Base-by-base conservation (phyloP, 192 early-diverging fungal genomes). In the Dispira simplex region DNA sequence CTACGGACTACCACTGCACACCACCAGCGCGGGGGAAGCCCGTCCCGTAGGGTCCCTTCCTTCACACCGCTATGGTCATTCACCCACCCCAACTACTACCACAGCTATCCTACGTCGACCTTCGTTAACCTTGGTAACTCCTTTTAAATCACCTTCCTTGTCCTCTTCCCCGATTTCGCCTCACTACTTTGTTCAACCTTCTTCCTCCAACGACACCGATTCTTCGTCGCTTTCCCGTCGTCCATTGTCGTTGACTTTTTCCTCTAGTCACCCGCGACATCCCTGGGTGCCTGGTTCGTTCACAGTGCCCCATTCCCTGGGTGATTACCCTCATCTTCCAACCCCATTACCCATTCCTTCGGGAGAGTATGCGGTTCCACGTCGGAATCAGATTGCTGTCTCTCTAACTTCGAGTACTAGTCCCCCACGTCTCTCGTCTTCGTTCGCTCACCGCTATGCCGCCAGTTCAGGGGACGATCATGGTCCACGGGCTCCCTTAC, bases 141-240 rank as follows among this genome's bases (percentile, higher is more conserved):
- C 59, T 14, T 62, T 62, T 21, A 62, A 62, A 46, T 62, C 59
- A 5, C 59, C 59, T 5, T 62, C 59, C n/a, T 45, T 62, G n/a
- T 62, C 59, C 18, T 44, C 59, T 12, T 62, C 59, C 32, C 59
- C 59, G 46, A 45, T 45, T 20, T 62, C 59, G 5, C 59, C 59
- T 4, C 44, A 46, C n/a, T 45, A 44, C 8, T 45, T 12, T 46
- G 44, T 5, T 13, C 59, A 13, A 43, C 59, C 44, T 44, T 62
- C 59, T n/a, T 62, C 59, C n/a, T 62, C 59, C 28, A 44, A 39
- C 44, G 59, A 62, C 12, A 62, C 59, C n/a, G 59, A 62, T 2
- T 39, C 39, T 16, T 62, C 59, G 8, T 45, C 44, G 43, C 32
- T n/a, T 25, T 44, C 59, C 4, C 32, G n/a, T 4, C 59, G 59